Percentiles rank a stretch among this genome's conserved stretches.
Evolutionary conservation across 441 rosid species (phyloP).

Genomic region (Cnidoscolus chayamansa): DNA sequence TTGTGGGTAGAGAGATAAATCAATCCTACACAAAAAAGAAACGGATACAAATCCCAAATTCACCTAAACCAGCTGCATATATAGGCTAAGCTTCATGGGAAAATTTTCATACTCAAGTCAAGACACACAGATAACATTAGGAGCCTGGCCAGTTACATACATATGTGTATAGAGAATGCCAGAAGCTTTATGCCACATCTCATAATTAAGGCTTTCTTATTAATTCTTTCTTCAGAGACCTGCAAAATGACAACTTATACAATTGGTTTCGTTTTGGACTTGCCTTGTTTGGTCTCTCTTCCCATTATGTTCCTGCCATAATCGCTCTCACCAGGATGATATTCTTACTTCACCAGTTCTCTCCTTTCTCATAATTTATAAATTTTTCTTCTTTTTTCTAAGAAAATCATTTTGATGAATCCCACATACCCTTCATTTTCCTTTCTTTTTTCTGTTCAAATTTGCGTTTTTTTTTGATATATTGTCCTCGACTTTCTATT

Average conservation of each 20-base stretch:
- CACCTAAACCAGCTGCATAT: neutral
- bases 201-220: conserved; percentile 5
- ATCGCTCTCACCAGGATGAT: neutral
- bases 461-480: no score
- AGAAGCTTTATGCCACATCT: neutral
- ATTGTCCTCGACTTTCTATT: no score
- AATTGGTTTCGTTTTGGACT: conserved; percentile 17
- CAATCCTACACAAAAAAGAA: no score
- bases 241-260: conserved; percentile 15
- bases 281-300: conserved; percentile 12
- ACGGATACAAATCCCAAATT: neutral
- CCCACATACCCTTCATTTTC: no score
- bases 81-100: neutral
- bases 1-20: neutral
- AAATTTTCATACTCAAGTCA: neutral
- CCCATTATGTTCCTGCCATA: conserved; percentile 8
- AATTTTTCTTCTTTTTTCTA: no score
- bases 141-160: no score
- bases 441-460: no score
- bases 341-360: no score
- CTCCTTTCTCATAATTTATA: no score
- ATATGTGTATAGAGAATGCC: neutral
- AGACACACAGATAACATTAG: neutral
- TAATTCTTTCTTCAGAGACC: no score
- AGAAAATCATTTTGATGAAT: neutral